Evolutionary conservation across 441 rosid species (phyloP), one percentile per base, ranked within the genome.

Genomic region (Erysimum pusillum): DNA sequence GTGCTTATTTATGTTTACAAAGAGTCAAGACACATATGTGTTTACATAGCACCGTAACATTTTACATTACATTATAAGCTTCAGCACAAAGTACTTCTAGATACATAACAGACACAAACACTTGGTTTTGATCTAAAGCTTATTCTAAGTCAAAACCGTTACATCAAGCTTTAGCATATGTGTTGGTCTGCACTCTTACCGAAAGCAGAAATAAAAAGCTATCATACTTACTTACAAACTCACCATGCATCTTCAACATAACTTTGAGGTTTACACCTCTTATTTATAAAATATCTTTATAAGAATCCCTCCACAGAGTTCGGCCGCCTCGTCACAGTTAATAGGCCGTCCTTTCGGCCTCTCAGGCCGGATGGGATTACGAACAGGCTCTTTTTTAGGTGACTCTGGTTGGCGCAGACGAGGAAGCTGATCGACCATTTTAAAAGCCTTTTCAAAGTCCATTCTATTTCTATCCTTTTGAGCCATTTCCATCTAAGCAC

Each of bases 231-330:
- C 10, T 67, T 53, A 73, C 38, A 73, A 73, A 53, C 61, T 62
- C 42, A 35, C 49, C 46, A 25, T 39, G 7, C 48, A 28, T 59
- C 76, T 65, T 77, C 52, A 25, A 65, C 62, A 42, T 46, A 39
- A 51, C 28, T 71, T 69, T 69, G 36, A 49, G 42, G 28, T 71
- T 63, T 25, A 44, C 65, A 46, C 6, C 14, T 10, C 35, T 59
- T 72, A 59, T 3, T 48, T 13, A 45, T 71, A 74, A 73, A 61
- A 54, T 38, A 73, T 71, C 67, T 78, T 78, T 13, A 68, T 62
- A 67, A 78, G 75, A 39, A 78, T 71, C 22, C 81, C 81, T 61
- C 78, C 81, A 45, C 60, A 78, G 53, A 10, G 78, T 38, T 54
- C 2, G 34, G 45, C 17, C 7, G 81, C 81, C 46, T 78, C 78